phyloP scores from a whole-genome alignment of 441 rosid species.

The Euphorbia schlechtendalii region DNA sequence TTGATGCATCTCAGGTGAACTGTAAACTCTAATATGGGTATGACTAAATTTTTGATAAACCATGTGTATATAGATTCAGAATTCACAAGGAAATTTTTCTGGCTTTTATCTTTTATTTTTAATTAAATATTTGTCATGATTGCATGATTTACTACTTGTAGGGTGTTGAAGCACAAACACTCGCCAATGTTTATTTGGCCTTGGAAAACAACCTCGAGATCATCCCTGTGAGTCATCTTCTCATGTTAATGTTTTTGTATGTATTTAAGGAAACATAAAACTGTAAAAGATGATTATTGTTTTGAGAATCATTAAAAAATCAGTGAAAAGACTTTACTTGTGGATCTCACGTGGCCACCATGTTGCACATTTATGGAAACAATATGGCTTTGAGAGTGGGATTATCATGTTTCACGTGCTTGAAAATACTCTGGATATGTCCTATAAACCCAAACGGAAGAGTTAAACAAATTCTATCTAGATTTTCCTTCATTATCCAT shows the following conservation, averaged over 20 bases:
- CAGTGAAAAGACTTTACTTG: neutral
- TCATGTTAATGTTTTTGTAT: constrained; percentile 5
- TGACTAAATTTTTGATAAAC: constrained; percentile 2
- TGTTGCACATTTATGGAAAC: neutral
- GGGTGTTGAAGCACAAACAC: constrained; percentile 99
- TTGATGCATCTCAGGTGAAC: constrained; percentile 94
- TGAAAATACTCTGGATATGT: neutral
- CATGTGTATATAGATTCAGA: neutral
- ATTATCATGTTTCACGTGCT: neutral
- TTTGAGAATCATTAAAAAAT: neutral
- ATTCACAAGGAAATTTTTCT: neutral
- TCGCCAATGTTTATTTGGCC: constrained; percentile 95
- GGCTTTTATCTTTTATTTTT: neutral
- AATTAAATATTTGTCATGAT: constrained; percentile 14
- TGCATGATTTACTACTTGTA: constrained; percentile 24
- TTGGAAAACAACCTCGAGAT: constrained; percentile 93
- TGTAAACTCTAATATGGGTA: constrained; percentile 4
- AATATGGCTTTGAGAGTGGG: neutral
- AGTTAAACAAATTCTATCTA: neutral
- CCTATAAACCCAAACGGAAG: neutral
- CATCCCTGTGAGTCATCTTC: constrained; percentile 48
- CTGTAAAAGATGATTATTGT: neutral
- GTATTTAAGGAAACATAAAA: neutral
- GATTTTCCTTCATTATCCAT: neutral
- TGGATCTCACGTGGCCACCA: neutral